These are phyloP conservation scores for Calonectria pseudoturangicola DNA, from an alignment of 2,329 filamentous ascomycete species.

Conservation along the genomic window DNA sequence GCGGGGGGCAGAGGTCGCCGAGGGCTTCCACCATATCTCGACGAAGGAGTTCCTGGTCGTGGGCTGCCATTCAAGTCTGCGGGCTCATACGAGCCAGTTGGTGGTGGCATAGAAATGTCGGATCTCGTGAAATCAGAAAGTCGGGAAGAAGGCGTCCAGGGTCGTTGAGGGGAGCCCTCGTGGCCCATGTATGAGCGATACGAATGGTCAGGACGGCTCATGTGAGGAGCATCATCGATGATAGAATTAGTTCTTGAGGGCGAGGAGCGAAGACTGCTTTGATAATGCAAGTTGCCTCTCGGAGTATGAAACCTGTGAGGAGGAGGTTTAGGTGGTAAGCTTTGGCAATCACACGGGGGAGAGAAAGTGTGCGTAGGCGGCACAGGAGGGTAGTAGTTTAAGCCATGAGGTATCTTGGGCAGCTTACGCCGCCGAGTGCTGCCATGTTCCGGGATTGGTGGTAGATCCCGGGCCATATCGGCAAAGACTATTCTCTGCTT, in stretches of 20 bases:
- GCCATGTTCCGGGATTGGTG: conserved; percentile 71
- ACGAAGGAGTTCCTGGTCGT: conserved; percentile 91
- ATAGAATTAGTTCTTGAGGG: conserved; percentile 69
- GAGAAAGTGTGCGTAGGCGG: conserved; percentile 35
- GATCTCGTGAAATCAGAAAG: conserved; percentile 69
- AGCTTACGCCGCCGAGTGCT: conserved; percentile 61
- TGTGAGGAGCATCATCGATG: conserved; percentile 73
- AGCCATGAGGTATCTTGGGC: conserved; percentile 53
- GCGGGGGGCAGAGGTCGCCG: conserved; percentile 91
- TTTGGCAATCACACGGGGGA: conserved; percentile 39
- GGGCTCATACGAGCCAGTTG: conserved; percentile 87
- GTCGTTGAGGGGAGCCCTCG: conserved; percentile 71
- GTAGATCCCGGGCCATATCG: conserved; percentile 64
- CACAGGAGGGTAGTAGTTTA: conserved; percentile 43
- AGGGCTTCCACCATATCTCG: conserved; percentile 90
- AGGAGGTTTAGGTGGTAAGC: conserved; percentile 62
- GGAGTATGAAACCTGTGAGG: conserved; percentile 65
- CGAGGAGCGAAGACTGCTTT: conserved; percentile 70
- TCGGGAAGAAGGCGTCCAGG: conserved; percentile 74
- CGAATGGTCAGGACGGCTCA: conserved; percentile 78
- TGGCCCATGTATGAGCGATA: conserved; percentile 75
- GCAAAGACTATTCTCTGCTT: conserved; percentile 55
- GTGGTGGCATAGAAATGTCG: conserved; percentile 76
- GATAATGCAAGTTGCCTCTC: conserved; percentile 66
- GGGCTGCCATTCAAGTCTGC: conserved; percentile 92